A percentile compares a stretch with the other conserved stretches of the same genome.
Conservation (phyloP, 2,329 filamentous ascomycete genomes). For the Epichloe sp. region DNA sequence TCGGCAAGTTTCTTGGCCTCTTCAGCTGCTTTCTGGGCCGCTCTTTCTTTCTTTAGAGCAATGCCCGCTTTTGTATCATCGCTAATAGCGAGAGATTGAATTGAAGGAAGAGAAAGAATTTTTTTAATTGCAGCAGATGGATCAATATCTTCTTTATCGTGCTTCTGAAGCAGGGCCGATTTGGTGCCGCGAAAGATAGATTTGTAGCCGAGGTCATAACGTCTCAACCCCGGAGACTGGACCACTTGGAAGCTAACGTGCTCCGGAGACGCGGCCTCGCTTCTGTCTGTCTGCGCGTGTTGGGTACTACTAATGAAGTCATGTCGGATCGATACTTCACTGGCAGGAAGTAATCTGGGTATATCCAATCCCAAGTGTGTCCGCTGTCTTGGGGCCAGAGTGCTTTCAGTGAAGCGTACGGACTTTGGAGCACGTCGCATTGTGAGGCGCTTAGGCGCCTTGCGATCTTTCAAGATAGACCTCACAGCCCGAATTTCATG, state of each 20-base stretch:
- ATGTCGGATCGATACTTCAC: neutral
- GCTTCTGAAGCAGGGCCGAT: neutral
- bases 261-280: neutral
- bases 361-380: slow-evolving; percentile 15
- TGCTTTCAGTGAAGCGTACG: slow-evolving; percentile 19
- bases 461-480: slow-evolving; percentile 18
- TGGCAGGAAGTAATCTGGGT: slow-evolving; percentile 7
- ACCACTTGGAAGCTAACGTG: neutral
- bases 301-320: neutral
- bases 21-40: slow-evolving; percentile 13
- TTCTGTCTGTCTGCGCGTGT: neutral
- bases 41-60: slow-evolving; percentile 6
- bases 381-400: slow-evolving; percentile 13
- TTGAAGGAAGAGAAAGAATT: slow-evolving; percentile 15
- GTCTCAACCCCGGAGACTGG: neutral
- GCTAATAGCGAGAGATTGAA: slow-evolving; percentile 15
- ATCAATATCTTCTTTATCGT: slow-evolving; percentile 3
- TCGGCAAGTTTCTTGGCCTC: slow-evolving; percentile 15
- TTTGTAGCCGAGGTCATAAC: neutral
- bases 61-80: slow-evolving; percentile 13
- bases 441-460: slow-evolving; percentile 15
- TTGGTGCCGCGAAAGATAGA: neutral
- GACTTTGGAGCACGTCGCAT: slow-evolving; percentile 13
- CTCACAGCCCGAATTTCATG: slow-evolving; percentile 11
- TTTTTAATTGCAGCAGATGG: slow-evolving; percentile 12